Percentiles rank a stretch among this genome's conserved stretches.
phyloP scores from a whole-genome alignment of 2,329 filamentous ascomycete species.

The Aphanocladium album region DNA sequence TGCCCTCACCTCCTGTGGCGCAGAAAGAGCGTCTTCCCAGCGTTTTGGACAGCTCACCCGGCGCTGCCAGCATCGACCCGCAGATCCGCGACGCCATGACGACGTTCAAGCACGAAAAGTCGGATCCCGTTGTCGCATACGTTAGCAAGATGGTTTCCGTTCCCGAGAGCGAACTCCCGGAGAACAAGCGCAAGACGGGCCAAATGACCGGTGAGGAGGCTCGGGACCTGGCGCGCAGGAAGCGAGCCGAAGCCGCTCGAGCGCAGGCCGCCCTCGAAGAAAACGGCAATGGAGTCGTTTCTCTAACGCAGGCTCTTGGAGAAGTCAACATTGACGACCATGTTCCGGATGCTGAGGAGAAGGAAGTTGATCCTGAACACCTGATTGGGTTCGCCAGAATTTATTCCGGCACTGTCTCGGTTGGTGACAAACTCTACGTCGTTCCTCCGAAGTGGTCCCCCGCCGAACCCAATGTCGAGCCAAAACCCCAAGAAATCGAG shows the following conservation, averaged over 20 bases:
- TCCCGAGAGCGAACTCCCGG: constrained; percentile 83
- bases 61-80: constrained; percentile 63
- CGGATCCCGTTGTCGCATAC: constrained; percentile 83
- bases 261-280: constrained; percentile 58
- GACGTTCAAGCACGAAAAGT: constrained; percentile 64
- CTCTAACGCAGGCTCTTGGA: constrained; percentile 56
- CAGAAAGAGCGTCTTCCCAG: constrained; percentile 76
- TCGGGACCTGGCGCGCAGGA: constrained; percentile 77
- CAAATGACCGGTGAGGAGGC: constrained; percentile 86
- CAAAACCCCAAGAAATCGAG: constrained; percentile 74
- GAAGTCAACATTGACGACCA: constrained; percentile 54
- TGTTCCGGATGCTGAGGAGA: constrained; percentile 43
- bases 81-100: constrained; percentile 75
- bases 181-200: constrained; percentile 70
- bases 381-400: constrained; percentile 92
- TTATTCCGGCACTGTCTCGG: constrained; percentile 83
- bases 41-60: constrained; percentile 75
- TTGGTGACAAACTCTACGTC: constrained; percentile 88
- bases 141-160: constrained; percentile 98
- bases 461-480: constrained; percentile 63
- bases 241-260: constrained; percentile 80
- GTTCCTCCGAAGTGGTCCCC: constrained; percentile 91
- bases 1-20: constrained; percentile 76
- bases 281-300: constrained; percentile 42
- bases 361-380: constrained; percentile 71